Evolutionary conservation across 805 yeast genomes (phyloP), one percentile per base, ranked within the genome.

Genomic region (Suhomyces emberorum): DNA sequence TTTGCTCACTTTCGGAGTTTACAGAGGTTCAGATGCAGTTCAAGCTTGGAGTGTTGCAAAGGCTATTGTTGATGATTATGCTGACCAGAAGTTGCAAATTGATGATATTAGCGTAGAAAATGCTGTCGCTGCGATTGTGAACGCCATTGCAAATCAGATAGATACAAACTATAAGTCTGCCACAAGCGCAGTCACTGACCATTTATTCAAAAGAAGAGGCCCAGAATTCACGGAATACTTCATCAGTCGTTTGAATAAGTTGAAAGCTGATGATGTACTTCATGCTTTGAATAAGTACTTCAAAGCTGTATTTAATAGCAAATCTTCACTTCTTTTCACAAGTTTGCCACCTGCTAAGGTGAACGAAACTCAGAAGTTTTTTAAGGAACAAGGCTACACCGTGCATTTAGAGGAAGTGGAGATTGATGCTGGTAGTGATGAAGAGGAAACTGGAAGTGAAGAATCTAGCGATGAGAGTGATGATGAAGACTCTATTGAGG

Each of bases 1-100:
- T 3, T 76, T 72, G 35, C 59, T 91, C 43, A 69, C 71, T 4
- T 86, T 81, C 50, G 72, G 70, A 30, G 72, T 91, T 14, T 85
- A 86, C 51, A 74, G 96, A 43, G 96, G 95, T 10, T 76, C 95
- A 1, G 97, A 93, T 57, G 78, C 85, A 1, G 68, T 76, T 36
- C 77, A 79, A 43, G 82, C 83, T 5, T 76, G 75, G 62, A 57
- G 61, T 18, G 82, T 77, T 17, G 88, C 87, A 3, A 76, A 77
- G 44, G 61, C 73, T 24, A 81, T 88, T 34, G 82, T 88, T 7
- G 61, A 65, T 2, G 81, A 75, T 25, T 76, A 71, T 49, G 82
- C 81, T 1, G 48, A 54, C 32, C 95, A 88, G 2, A 57, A 47
- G 3, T 47, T 59, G 1, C 54, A 60, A 19, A 71, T 91, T 48